Evolutionary conservation across 805 yeast species (phyloP).

Genomic region (Clavispora fructus): DNA sequence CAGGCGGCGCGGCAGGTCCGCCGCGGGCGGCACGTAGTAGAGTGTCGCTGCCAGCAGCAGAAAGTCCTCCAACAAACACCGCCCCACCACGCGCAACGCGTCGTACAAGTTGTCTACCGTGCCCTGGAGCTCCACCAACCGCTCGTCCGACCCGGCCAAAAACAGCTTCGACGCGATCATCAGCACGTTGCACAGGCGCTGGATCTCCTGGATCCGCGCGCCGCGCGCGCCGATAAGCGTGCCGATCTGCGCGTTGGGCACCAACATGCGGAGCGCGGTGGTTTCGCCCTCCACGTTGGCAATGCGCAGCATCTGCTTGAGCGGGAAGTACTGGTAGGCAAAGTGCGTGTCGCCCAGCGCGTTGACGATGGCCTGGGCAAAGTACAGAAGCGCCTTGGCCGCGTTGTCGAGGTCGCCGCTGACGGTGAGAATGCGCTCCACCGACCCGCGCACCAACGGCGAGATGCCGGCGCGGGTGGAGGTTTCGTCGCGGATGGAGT

Average conservation of each 20-base stretch:
- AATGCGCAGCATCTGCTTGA: constrained; percentile 51
- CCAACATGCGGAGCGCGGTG: constrained; percentile 57
- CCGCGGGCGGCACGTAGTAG: constrained; percentile 49
- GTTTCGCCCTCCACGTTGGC: constrained; percentile 49
- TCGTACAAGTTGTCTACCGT: constrained; percentile 55
- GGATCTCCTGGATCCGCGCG: constrained; percentile 70
- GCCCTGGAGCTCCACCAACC: constrained; percentile 86
- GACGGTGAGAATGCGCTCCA: constrained; percentile 77
- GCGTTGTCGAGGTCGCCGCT: constrained; percentile 68
- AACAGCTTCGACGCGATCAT: constrained; percentile 86
- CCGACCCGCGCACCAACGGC: constrained; percentile 70
- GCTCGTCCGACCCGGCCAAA: constrained; percentile 75
- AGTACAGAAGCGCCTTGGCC: constrained; percentile 63
- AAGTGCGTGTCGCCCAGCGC: constrained; percentile 26
- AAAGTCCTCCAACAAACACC: constrained; percentile 70
- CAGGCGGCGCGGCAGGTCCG: neutral
- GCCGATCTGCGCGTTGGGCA: constrained; percentile 85
- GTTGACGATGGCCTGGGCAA: constrained; percentile 60
- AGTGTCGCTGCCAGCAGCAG: constrained; percentile 60
- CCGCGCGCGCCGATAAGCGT: constrained; percentile 85
- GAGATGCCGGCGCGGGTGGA: constrained; percentile 84
- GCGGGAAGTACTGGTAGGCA: constrained; percentile 51
- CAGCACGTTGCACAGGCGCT: constrained; percentile 61
- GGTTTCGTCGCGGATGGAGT: constrained; percentile 67
- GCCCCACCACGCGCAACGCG: constrained; percentile 54